A percentile compares a stretch with the other conserved stretches of the same genome.
phyloP scores from a whole-genome alignment of 2,329 filamentous ascomycete genomes.

The Xylaria sp. region DNA sequence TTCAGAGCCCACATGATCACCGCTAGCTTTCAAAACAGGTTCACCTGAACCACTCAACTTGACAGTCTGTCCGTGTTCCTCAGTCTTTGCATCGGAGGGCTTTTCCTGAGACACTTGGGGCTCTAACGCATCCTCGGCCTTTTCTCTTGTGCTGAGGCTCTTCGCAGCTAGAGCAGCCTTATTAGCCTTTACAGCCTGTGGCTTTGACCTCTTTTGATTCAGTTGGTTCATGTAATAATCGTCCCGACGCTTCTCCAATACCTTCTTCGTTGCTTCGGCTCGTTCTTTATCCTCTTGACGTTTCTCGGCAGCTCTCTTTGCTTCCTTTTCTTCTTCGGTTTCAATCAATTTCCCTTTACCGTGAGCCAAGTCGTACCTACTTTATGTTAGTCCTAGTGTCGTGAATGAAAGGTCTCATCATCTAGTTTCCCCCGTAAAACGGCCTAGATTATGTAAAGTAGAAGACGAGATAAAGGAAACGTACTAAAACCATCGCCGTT shows the following conservation, averaged over 20 bases:
- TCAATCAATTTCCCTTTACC: constrained; percentile 64
- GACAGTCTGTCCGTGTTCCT: constrained; percentile 47
- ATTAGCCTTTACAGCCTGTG: constrained; percentile 45
- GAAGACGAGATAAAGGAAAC: not conserved
- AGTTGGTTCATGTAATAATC: constrained; percentile 41
- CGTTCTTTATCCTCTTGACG: constrained; percentile 50
- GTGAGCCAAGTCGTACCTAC: constrained; percentile 69
- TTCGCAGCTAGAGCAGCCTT: constrained; percentile 38
- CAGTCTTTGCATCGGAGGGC: constrained; percentile 18
- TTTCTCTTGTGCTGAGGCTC: constrained; percentile 18
- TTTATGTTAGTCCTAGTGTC: not conserved
- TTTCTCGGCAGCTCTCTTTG: constrained; percentile 51
- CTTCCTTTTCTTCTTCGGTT: constrained; percentile 54
- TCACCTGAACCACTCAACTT: constrained; percentile 21
- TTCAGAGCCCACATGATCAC: constrained; percentile 1
- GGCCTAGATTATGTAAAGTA: not conserved
- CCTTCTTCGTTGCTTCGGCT: constrained; percentile 44
- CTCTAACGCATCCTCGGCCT: constrained; percentile 23
- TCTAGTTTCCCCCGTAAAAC: not conserved
- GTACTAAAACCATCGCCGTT: constrained; percentile 5
- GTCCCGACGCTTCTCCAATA: constrained; percentile 45
- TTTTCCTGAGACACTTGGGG: not conserved
- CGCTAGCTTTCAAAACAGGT: constrained; percentile 19
- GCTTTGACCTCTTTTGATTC: constrained; percentile 47
- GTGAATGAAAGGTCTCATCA: not conserved